Evolutionary conservation across 2,329 filamentous ascomycete genomes (phyloP).

Genomic region (Aspergillus brasiliensis): DNA sequence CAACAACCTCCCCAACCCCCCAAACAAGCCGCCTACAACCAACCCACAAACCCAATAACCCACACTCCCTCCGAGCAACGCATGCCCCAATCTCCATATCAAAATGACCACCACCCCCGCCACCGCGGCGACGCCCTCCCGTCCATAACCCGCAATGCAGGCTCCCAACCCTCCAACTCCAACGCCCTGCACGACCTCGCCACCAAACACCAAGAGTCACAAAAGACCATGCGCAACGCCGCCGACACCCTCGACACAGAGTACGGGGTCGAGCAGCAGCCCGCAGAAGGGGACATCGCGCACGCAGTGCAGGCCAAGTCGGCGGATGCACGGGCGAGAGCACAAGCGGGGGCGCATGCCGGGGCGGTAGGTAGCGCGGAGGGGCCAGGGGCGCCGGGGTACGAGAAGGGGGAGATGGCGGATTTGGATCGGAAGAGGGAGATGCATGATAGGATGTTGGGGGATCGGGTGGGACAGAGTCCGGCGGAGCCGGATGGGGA

Average conservation of each 20-base stretch:
- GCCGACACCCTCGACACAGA: conserved; percentile 32
- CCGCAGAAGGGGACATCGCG: conserved; percentile 38
- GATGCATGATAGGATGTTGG: conserved; percentile 37
- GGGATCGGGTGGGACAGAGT: conserved; percentile 26
- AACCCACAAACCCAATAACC: conserved; percentile 36
- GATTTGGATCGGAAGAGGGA: conserved; percentile 38
- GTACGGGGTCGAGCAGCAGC: conserved; percentile 41
- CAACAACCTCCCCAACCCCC: conserved; percentile 35
- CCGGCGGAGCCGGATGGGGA: conserved; percentile 22
- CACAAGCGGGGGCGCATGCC: conserved; percentile 39
- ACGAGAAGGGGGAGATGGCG: conserved; percentile 36
- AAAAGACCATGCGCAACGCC: conserved; percentile 18
- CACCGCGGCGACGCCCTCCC: conserved; percentile 29
- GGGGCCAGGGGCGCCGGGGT: conserved; percentile 32
- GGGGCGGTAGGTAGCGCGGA: conserved; percentile 35
- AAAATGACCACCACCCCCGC: conserved; percentile 3
- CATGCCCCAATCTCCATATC: not conserved
- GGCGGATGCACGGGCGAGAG: conserved; percentile 20
- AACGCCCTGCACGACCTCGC: conserved; percentile 24
- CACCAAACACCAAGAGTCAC: conserved; percentile 19
- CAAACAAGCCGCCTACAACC: conserved; percentile 37
- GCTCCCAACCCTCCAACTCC: conserved; percentile 33
- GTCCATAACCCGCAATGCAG: conserved; percentile 28
- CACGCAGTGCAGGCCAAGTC: conserved; percentile 31
- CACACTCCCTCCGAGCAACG: conserved; percentile 33